Evolutionary conservation across 2,329 filamentous ascomycete genomes (phyloP), one percentile per base, ranked within the genome.

Genomic region (Fusarium camptoceras): DNA sequence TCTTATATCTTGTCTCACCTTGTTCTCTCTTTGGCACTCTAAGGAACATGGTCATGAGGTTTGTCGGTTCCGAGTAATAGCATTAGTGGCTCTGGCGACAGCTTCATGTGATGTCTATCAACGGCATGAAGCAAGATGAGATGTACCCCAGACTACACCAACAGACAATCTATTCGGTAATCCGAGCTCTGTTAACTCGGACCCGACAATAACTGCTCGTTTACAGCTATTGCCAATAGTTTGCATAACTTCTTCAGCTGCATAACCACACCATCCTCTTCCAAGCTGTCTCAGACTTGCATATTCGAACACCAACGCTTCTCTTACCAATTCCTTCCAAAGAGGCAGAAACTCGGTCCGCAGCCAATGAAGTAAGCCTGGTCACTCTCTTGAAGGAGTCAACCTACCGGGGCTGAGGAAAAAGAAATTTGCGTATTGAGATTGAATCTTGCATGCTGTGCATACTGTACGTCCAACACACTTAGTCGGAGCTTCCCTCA

Each of bases 231-330:
- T 51, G 46, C 39, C 49, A 68, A 68, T 70, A 68, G 72, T 59
- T 66, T 66, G 63, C 72, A 68, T 72, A 69, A 62, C 34, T 47
- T 44, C 25, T 25, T 56, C 48, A 55, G 18, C 24, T 42, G 53
- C 20, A 58, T 27, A 27, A 42, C 44, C 49, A 57, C 47, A 42
- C 46, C 59, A 61, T 65, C 53, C n/a, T 47, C 46, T 43, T 22
- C 16, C n/a, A 58, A 54, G 66, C 61, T 68, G 65, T 57, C 61
- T 74, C 48, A 59, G 41, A 68, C 61, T 47, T 67, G 72, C 72
- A 74, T 56, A 47, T 24, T 25, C 25, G 48, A 41, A 54, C 34
- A 62, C 67, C 65, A 70, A 62, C 54, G 60, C 64, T 43, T 63
- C 47, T 55, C 64, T 59, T 59, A 43, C 47, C 37, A 46, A 66